These are phyloP conservation scores for Penicillium sp. DNA, from an alignment of 2,329 filamentous ascomycete genomes.

Conservation along the genomic window DNA sequence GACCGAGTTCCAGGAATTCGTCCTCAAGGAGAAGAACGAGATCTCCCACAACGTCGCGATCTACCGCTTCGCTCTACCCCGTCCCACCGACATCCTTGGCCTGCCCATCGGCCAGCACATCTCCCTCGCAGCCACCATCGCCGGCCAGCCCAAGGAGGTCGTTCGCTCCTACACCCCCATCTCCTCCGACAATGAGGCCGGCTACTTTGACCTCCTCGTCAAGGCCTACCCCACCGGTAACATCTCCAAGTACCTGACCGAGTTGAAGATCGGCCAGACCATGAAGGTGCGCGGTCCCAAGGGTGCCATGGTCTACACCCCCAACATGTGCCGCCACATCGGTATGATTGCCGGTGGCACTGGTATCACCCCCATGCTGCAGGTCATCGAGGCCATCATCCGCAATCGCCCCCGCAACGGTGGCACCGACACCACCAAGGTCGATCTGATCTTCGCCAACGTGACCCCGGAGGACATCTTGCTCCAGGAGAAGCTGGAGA, in stretches of 20 bases:
- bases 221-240: conserved; percentile 98
- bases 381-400: conserved; percentile 87
- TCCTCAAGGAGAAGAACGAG: conserved; percentile 89
- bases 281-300: conserved; percentile 94
- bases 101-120: conserved; percentile 99
- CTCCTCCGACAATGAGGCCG: conserved; percentile 81
- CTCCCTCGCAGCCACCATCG: conserved; percentile 80
- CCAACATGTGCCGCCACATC: conserved; percentile 94
- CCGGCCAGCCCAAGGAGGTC: conserved; percentile 76
- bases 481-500: conserved; percentile 85
- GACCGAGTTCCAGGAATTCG: conserved; percentile 83
- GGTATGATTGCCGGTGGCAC: conserved; percentile 98
- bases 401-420: conserved; percentile 65
- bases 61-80: conserved; percentile 89
- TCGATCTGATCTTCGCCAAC: conserved; percentile 96
- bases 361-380: conserved; percentile 97
- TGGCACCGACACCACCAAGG: conserved; percentile 77
- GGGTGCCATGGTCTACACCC: conserved; percentile 94
- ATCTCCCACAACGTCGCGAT: conserved; percentile 98
- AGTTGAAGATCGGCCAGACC: conserved; percentile 74
- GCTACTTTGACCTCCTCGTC: conserved; percentile 93
- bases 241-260: conserved; percentile 90
- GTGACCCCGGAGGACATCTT: conserved; percentile 91
- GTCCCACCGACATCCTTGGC: conserved; percentile 75
- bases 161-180: conserved; percentile 91